phyloP scores from a whole-genome alignment of 2,329 filamentous ascomycete genomes.

The Cladorrhinum sp. region DNA sequence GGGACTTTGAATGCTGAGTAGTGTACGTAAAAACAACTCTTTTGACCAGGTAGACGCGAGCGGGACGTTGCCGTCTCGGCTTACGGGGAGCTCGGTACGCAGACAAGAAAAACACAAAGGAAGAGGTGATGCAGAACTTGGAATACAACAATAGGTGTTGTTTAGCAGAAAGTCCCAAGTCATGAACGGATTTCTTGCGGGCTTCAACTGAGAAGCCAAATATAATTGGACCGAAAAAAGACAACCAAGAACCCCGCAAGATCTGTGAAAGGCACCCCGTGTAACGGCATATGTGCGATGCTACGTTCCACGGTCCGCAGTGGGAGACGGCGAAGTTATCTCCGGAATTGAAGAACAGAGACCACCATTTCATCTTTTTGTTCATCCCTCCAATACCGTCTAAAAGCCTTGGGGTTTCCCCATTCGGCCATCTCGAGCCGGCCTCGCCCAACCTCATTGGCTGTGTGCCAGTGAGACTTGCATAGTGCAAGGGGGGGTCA shows the following conservation, averaged over 20 bases:
- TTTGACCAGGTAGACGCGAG: not conserved
- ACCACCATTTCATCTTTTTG: not conserved
- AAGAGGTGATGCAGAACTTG: not conserved
- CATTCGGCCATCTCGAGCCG: conserved; percentile 17
- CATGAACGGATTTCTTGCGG: not conserved
- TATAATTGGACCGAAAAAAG: not conserved
- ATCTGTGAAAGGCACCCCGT: not conserved
- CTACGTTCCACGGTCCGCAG: not conserved
- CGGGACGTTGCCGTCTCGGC: no score
- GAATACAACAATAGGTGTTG: not conserved
- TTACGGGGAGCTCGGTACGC: no score
- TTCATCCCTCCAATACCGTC: not conserved
- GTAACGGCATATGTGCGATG: not conserved
- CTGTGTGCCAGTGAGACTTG: conserved; percentile 22
- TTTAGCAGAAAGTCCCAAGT: not conserved
- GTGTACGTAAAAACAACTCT: conserved; percentile 6
- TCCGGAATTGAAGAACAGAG: not conserved
- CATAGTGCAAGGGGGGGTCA: conserved; percentile 18
- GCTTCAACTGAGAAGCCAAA: no score
- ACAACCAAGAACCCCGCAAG: not conserved
- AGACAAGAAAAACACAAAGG: not conserved
- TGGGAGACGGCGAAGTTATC: not conserved
- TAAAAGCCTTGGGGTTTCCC: conserved; percentile 14
- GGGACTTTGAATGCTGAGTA: not conserved
- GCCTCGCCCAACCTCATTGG: conserved; percentile 18